Conservation (phyloP, 805 yeast species). For the Blastobotrys muscicola region DNA sequence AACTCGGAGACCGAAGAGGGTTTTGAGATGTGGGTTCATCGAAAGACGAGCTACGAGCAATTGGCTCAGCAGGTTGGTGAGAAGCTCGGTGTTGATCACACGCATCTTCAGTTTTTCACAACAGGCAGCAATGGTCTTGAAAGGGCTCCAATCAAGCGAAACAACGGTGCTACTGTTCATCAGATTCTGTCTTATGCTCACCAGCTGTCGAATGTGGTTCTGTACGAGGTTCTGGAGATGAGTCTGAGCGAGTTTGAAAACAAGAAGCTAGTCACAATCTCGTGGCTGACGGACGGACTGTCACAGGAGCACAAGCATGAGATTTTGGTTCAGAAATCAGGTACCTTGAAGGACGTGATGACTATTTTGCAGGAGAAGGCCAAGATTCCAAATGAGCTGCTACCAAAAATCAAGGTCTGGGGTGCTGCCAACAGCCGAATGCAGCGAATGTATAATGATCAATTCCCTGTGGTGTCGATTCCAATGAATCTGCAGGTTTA, state of each 20-base stretch:
- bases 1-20: conserved; percentile 13
- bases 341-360: conserved; percentile 45
- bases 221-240: conserved; percentile 69
- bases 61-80: conserved; percentile 55
- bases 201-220: conserved; percentile 31
- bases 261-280: conserved; percentile 53
- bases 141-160: conserved; percentile 28
- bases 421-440: conserved; percentile 19
- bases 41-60: conserved; percentile 46
- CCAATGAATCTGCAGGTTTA: conserved; percentile 33
- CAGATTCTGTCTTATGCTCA: conserved; percentile 18
- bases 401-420: conserved; percentile 29
- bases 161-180: conserved; percentile 30
- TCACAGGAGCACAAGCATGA: conserved; percentile 62
- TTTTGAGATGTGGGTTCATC: conserved; percentile 54
- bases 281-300: conserved; percentile 66
- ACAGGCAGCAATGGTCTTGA: conserved; percentile 45
- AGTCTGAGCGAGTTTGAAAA: conserved; percentile 70
- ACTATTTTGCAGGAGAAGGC: conserved; percentile 48
- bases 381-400: conserved; percentile 37
- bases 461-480: conserved; percentile 32
- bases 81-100: conserved; percentile 45
- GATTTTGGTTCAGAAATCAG: conserved; percentile 55
- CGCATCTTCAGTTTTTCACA: conserved; percentile 56
- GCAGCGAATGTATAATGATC: conserved; percentile 28